Base-by-base conservation (phyloP, 2,329 filamentous ascomycete species). In the Aureobasidium lini region DNA sequence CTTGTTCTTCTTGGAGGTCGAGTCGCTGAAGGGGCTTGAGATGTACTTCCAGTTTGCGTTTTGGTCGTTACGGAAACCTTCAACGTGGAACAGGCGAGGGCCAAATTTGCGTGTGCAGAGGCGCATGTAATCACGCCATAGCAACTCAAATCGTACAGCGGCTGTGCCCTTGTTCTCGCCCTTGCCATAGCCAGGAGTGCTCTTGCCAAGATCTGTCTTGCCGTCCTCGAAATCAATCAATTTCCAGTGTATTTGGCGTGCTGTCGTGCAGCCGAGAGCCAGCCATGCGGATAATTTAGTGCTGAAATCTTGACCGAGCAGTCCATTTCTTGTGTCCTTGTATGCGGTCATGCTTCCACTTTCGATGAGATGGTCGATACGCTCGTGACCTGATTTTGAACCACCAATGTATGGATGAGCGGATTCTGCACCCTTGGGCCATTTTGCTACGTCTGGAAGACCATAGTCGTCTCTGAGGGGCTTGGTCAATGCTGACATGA, bases 81-180 rank as follows among this genome's bases (percentile, higher is more conserved):
- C 77, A 1, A 86, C 71, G 11, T 76, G 73, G 69, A 90, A 93
- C 4, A 93, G 78, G 23, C 81, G 81, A 15, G 71, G 68, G 0
- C 82, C 81, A 62, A 88, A 90, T 66, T 92, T 92, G 34, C 80
- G 79, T 6, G 84, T 85, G 68, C 86, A 90, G 0, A 93, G 79
- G 1, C 87, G 80, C 85, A 93, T 90, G 67, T 92, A 93, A 66
- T 93, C 89, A 42, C 89, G 77, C 88, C 87, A 90, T 0, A 93
- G 71, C 0, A 94, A 76, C 67, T 93, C 88, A 59, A 89, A 86
- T 0, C 89, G 82, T 1, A 93, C 80, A 0, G 79, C 81, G 36
- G 81, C 81, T 0, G 87, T 90, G 0, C 89, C 88, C 32, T 83
- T 81, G 54, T 87, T 91, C 69, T 91, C 86, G 0, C 88, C 88